Percentiles rank a stretch among this genome's conserved stretches.
These are phyloP conservation scores for Aspergillus chevalieri DNA, from an alignment of 2,329 filamentous ascomycete species.

Conservation along the genomic window DNA sequence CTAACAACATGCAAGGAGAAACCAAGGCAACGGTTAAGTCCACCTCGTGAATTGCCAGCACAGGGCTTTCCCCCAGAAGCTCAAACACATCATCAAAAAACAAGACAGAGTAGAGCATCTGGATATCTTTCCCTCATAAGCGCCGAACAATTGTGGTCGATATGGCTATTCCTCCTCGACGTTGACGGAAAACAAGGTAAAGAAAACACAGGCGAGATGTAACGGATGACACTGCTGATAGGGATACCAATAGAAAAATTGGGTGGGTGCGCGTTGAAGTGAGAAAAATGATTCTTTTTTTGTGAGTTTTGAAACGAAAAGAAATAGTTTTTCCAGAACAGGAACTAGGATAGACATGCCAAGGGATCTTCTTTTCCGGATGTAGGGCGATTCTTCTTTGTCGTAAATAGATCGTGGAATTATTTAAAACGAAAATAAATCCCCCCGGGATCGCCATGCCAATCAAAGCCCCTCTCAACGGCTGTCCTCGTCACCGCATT, in stretches of 20 bases:
- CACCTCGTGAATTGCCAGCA: slow-evolving; percentile 68
- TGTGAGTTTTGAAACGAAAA: slow-evolving; percentile 19
- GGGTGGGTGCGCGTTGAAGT: slow-evolving; percentile 17
- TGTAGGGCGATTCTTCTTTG: slow-evolving; percentile 16
- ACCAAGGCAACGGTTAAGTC: slow-evolving; percentile 81
- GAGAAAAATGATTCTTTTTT: slow-evolving; percentile 24
- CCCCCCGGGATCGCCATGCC: slow-evolving; percentile 20
- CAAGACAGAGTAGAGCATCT: slow-evolving; percentile 21
- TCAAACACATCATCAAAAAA: slow-evolving; percentile 14
- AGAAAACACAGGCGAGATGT: slow-evolving; percentile 18
- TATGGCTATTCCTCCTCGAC: slow-evolving; percentile 33
- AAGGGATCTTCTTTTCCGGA: slow-evolving; percentile 19
- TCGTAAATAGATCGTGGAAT: slow-evolving; percentile 13
- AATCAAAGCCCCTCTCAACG: slow-evolving; percentile 22
- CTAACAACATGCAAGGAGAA: slow-evolving; percentile 35
- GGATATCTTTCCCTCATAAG: slow-evolving; percentile 99
- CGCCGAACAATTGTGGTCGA: slow-evolving; percentile 58
- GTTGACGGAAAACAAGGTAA: slow-evolving; percentile 3
- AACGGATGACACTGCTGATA: slow-evolving; percentile 19
- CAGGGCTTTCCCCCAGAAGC: slow-evolving; percentile 92
- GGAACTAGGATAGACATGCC: slow-evolving; percentile 37
- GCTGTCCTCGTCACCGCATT: slow-evolving; percentile 20
- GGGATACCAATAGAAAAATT: slow-evolving; percentile 22
- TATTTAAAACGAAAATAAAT: slow-evolving; percentile 13
- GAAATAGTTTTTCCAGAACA: slow-evolving; percentile 19